These are phyloP conservation scores for Penicillium arizonense DNA, from an alignment of 495 filamentous ascomycete species.

Conservation along the genomic window DNA sequence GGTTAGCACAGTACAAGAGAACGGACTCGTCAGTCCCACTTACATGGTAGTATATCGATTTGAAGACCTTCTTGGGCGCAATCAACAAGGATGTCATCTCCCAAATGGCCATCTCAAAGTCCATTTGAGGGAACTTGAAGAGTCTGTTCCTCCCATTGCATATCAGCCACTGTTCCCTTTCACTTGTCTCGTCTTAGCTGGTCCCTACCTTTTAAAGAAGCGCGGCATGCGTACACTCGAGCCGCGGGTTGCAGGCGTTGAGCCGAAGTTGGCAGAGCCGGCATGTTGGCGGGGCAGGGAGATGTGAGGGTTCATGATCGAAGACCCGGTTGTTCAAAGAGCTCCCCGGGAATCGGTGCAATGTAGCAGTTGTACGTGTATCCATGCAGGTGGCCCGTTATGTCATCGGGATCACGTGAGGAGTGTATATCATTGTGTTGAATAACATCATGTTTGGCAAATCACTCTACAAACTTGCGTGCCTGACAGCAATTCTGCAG, in stretches of 20 bases:
- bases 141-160: constrained; percentile 35
- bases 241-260: constrained; percentile 44
- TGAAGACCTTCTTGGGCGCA: constrained; percentile 74
- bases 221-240: constrained; percentile 57
- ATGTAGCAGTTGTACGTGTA: constrained; percentile 4
- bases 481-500: no score
- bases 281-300: constrained; percentile 60
- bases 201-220: constrained; percentile 50
- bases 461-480: no score
- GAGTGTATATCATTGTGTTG: no score
- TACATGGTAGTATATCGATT: constrained; percentile 76
- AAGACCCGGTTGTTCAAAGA: constrained; percentile 9
- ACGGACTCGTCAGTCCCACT: constrained; percentile 14
- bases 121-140: constrained; percentile 69
- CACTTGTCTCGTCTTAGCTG: neutral
- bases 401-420: constrained; percentile 3
- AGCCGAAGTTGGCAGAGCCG: constrained; percentile 53
- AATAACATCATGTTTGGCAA: no score
- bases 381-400: neutral
- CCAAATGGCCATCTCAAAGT: constrained; percentile 76
- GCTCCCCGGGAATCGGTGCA: constrained; percentile 16
- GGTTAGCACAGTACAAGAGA: constrained; percentile 10
- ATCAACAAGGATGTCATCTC: constrained; percentile 74
- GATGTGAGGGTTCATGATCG: constrained; percentile 61
- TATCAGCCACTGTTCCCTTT: neutral